Conservation (phyloP, 805 yeast genomes). For the Candida sanyiensis region DNA sequence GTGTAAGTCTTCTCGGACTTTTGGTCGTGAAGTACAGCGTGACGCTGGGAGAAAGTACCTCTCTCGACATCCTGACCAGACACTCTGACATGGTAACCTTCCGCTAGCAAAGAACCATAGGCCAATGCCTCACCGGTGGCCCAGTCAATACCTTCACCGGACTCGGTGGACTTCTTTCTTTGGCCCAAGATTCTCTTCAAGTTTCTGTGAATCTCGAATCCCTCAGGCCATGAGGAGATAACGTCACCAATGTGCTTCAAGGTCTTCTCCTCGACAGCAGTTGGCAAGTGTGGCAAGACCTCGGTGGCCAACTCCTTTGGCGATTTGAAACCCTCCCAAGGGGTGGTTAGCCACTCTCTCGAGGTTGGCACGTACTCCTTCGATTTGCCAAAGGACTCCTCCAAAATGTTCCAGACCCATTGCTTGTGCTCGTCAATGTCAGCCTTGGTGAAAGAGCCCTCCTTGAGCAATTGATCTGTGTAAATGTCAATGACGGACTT, state of each 20-base stretch:
- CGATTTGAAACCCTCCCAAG: constrained; percentile 98
- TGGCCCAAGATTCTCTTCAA: constrained; percentile 87
- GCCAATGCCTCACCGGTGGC: constrained; percentile 99
- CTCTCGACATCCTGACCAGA: constrained; percentile 99
- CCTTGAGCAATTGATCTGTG: constrained; percentile 69
- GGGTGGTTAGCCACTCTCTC: constrained; percentile 96
- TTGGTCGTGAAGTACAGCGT: constrained; percentile 96
- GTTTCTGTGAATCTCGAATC: constrained; percentile 88
- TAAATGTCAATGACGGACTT: constrained; percentile 83
- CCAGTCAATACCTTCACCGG: constrained; percentile 97
- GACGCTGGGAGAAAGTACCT: constrained; percentile 99
- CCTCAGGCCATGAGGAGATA: constrained; percentile 80
- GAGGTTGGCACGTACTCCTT: constrained; percentile 87
- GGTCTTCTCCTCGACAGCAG: constrained; percentile 69
- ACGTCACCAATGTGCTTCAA: constrained; percentile 74
- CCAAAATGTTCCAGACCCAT: constrained; percentile 96
- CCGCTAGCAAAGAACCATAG: constrained; percentile 83
- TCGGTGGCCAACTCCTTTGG: constrained; percentile 96
- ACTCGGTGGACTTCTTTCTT: constrained; percentile 82
- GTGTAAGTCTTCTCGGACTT: constrained; percentile 74
- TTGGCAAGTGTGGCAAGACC: constrained; percentile 92
- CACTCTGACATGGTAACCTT: constrained; percentile 94
- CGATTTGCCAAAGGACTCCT: constrained; percentile 81
- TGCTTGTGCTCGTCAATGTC: constrained; percentile 94
- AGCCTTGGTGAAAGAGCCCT: constrained; percentile 82